These are phyloP conservation scores for Zelopaecilomyces penicillatus DNA, from an alignment of 2,329 filamentous ascomycete genomes.

Conservation along the genomic window DNA sequence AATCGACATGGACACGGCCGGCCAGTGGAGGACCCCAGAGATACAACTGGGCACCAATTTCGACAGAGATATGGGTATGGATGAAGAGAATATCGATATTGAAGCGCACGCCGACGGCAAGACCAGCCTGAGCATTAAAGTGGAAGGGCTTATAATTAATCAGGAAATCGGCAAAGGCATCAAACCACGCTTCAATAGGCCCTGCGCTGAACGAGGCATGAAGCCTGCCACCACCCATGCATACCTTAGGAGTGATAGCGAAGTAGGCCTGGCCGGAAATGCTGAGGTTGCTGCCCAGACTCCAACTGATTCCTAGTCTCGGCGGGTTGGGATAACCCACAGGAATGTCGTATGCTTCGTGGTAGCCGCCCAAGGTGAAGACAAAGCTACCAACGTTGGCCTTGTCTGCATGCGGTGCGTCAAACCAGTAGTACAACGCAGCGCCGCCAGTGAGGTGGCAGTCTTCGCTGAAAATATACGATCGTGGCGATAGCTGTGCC, in stretches of 20 bases:
- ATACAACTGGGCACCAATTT: slow-evolving; percentile 10
- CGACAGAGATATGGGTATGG: slow-evolving; percentile 9
- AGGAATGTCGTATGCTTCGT: slow-evolving; percentile 19
- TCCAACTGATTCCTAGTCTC: slow-evolving; percentile 23
- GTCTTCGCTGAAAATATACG: slow-evolving; percentile 22
- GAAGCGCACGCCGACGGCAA: slow-evolving; percentile 17
- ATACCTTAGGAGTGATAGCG: slow-evolving; percentile 27
- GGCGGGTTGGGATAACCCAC: slow-evolving; percentile 22
- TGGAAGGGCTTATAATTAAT: slow-evolving; percentile 24
- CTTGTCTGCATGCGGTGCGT: background rate
- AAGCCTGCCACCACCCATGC: slow-evolving; percentile 26
- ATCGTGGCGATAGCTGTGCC: slow-evolving; percentile 25
- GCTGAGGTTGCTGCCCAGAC: slow-evolving; percentile 11
- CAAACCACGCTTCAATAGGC: background rate
- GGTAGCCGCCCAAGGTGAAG: slow-evolving; percentile 31
- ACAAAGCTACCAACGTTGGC: slow-evolving; percentile 25
- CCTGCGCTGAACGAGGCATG: background rate
- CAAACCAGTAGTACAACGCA: slow-evolving; percentile 17
- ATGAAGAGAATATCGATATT: slow-evolving; percentile 11
- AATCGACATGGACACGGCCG: slow-evolving; percentile 12
- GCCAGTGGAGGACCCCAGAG: slow-evolving; percentile 11
- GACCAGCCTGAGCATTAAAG: slow-evolving; percentile 16
- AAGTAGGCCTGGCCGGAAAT: slow-evolving; percentile 29
- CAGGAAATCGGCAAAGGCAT: slow-evolving; percentile 9
- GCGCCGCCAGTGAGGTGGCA: slow-evolving; percentile 31